Evolutionary conservation across 768 basidiomycete species (phyloP), one percentile per base, ranked within the genome.

Genomic region (Leccinum sublutescens): DNA sequence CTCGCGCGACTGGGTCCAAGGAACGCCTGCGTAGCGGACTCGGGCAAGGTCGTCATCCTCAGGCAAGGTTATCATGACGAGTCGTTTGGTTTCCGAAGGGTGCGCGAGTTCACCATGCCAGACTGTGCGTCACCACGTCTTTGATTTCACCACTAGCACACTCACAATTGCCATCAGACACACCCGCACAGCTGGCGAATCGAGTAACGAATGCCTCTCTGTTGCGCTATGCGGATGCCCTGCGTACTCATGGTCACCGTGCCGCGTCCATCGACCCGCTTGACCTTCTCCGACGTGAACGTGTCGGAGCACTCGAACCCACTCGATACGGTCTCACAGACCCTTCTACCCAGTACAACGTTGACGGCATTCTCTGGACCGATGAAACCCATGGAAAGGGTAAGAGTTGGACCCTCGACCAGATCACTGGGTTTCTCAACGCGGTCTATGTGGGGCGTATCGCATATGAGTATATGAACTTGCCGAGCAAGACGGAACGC

Each of bases 381-480:
- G 68, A 71, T 5, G 60, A 64, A 8, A 62, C 31, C 47, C 61
- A 64, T 40, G 57, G n/a, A 48, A 59, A 55, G 34, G 77, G 67
- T 3, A 74, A 67, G 68, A 82, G 72, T 72, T 91, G 89, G 87
- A 81, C 83, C 1, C 78, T 96, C 25, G 80, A 80, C 33, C 82
- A 90, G 48, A 91, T 97, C 59, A 82, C 80, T 3, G 69, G 78
- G 15, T 88, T 91, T 70, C 77, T 97, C 12, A 82, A 87, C 56
- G 74, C 77, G 1, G 81, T 90, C 1, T 97, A 97, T 68, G 89
- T 92, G 29, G 90, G 88, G 2, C 84, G 84, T 23, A 92, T 97
- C 64, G 93, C 90, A 1, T 92, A 95, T 67, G 95, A 97, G 81
- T 94, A 87, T 59, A 92, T 93, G 90, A 91, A 95, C 71, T 88